Base-by-base conservation (phyloP, 192 early-diverging fungal genomes). In the Neocallimastix lanati region DNA sequence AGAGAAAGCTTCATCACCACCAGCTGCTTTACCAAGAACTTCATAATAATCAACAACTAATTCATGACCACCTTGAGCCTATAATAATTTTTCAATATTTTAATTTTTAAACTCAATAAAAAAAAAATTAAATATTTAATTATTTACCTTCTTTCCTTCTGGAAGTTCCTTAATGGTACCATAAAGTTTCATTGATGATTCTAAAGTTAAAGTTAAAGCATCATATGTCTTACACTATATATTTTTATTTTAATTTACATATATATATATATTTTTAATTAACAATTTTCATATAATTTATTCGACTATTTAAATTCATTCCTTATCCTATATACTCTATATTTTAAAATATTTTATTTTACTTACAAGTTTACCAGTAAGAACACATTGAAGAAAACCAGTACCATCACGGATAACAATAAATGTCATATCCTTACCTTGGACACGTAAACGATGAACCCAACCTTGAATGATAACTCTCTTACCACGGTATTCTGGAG, bases 401-500 rank as follows among this genome's bases (percentile, higher is more conserved):
- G 93, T 89, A 40, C 98, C 98, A 84, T 99, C 98, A 78, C 98
- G 92, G 77, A 99, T 85, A 29, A 98, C 91, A 16, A 96, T 78
- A 85, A 99, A 99, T 87, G 92, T 93, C 93, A 99, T 93, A 87
- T 96, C 94, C 85, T 94, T 96, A 78, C 97, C 97, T 86, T 99
- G 98, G 38, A 93, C 92, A 79, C 98, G 94, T 82, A 93, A 87
- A 30, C 95, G 91, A 88, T 96, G 95, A 79, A 98, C 96, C 98
- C 98, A 99, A 38, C 96, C 97, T 28, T 88, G 91, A 5, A 99
- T 88, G 83, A 88, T 90, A 82, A 98, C 93, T 77, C 96, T 92
- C 80, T 85, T 88, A 76, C 89, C 91, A 79, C 95, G 92, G 84
- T 88, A 85, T 67, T 85, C 84, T 30, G 87, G 83, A 28, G 86